Conservation (phyloP, 108 stramenopile genomes). For the Fistulifera pelliculosa region DNA sequence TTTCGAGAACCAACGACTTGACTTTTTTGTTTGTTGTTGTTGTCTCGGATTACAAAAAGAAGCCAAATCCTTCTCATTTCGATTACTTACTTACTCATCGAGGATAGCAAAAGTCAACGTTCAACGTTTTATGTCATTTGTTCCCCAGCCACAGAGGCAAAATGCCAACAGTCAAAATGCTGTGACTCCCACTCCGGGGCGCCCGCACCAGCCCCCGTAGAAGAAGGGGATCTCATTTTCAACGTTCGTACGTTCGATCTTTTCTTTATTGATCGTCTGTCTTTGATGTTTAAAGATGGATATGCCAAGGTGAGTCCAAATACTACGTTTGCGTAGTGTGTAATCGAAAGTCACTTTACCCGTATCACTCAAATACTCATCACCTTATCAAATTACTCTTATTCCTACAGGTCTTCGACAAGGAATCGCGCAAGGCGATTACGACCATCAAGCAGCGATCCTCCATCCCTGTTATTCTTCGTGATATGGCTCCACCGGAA, state of each 20-base stretch:
- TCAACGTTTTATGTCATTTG: no score
- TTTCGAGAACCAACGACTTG: no score
- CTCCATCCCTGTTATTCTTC: slow-evolving; percentile 84
- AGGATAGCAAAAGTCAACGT: no score
- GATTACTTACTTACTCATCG: no score
- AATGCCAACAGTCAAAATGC: no score
- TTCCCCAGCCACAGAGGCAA: no score
- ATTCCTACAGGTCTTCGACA: slow-evolving; percentile 54
- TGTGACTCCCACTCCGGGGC: no score
- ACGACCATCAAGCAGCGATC: slow-evolving; percentile 65
- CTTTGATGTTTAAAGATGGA: slow-evolving; percentile 84
- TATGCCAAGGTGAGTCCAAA: slow-evolving; percentile 61
- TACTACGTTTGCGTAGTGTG: neutral
- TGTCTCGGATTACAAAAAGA: no score
- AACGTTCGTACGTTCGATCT: slow-evolving; percentile 83
- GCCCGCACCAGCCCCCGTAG: no score
- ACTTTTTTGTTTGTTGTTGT: no score
- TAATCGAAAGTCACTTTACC: neutral
- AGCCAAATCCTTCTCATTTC: no score
- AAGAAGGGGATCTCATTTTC: slow-evolving; percentile 65
- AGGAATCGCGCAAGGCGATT: slow-evolving; percentile 53
- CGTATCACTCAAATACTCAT: neutral
- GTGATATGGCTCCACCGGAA: slow-evolving; percentile 88
- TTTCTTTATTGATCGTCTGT: slow-evolving; percentile 75
- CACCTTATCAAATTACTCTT: neutral